Conservation (phyloP, 2,329 filamentous ascomycete genomes). For the Exophiala oligosperma region DNA sequence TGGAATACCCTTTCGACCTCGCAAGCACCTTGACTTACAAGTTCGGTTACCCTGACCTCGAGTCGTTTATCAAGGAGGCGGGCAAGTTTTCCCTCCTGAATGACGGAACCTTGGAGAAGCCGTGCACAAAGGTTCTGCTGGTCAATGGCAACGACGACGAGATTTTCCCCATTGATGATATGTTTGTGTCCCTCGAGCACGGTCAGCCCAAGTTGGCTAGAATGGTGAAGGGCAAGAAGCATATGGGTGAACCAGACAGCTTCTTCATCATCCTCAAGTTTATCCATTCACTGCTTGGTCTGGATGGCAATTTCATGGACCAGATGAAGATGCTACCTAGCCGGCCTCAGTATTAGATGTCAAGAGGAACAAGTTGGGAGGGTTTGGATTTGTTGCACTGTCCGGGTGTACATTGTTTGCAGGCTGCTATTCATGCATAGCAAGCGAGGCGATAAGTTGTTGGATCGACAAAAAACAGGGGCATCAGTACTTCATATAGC, state of each 20-base stretch:
- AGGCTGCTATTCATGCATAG: not conserved
- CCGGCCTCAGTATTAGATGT: slow-evolving; percentile 25
- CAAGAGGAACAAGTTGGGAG: not conserved
- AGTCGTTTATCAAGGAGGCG: slow-evolving; percentile 51
- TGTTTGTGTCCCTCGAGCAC: slow-evolving; percentile 55
- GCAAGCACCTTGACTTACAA: slow-evolving; percentile 53
- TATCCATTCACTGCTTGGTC: slow-evolving; percentile 34
- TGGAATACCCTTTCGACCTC: slow-evolving; percentile 62
- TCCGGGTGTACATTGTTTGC: not conserved
- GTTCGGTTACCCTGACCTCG: slow-evolving; percentile 44
- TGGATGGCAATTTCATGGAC: slow-evolving; percentile 29
- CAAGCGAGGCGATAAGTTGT: not conserved
- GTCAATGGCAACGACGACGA: slow-evolving; percentile 62
- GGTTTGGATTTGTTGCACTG: not conserved
- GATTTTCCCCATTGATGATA: slow-evolving; percentile 64
- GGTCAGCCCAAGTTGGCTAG: slow-evolving; percentile 55
- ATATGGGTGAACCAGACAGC: slow-evolving; percentile 66
- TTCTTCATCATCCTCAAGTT: slow-evolving; percentile 41
- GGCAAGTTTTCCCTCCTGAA: slow-evolving; percentile 55
- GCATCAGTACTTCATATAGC: not conserved
- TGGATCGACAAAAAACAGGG: not conserved
- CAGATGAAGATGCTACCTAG: slow-evolving; percentile 30
- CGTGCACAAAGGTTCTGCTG: slow-evolving; percentile 51
- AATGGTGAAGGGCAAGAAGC: slow-evolving; percentile 60
- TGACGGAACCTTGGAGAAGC: slow-evolving; percentile 55